These are phyloP conservation scores for Kwoniella pini DNA, from an alignment of 768 basidiomycete genomes.

Conservation along the genomic window DNA sequence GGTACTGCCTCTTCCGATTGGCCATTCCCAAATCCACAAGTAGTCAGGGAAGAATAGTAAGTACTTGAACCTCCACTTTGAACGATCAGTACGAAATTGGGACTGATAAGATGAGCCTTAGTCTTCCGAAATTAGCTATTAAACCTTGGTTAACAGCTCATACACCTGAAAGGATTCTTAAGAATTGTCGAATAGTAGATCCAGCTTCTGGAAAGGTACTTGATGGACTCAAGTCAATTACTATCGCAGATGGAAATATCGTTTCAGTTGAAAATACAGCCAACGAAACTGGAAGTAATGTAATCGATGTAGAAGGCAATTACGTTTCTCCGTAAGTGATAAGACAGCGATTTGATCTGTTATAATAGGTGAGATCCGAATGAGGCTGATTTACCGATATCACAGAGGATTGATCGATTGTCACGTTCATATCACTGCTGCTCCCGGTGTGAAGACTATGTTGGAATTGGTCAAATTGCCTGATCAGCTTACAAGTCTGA, in stretches of 20 bases:
- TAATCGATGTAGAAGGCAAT: constrained; percentile 54
- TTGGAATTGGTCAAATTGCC: constrained; percentile 48
- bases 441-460: constrained; percentile 57
- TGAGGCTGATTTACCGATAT: too few species aligned
- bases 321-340: constrained; percentile 55
- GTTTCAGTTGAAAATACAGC: constrained; percentile 19
- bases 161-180: constrained; percentile 47
- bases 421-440: constrained; percentile 58
- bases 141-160: constrained; percentile 55
- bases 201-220: constrained; percentile 46
- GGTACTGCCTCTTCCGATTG: background rate
- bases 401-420: constrained; percentile 57
- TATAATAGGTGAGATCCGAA: too few species aligned
- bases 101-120: background rate
- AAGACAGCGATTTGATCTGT: background rate
- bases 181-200: constrained; percentile 55
- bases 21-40: constrained; percentile 6
- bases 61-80: background rate
- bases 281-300: constrained; percentile 7
- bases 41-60: constrained; percentile 7
- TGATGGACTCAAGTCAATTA: constrained; percentile 43
- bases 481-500: constrained; percentile 10
- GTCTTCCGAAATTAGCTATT: constrained; percentile 57
- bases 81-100: background rate
- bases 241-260: constrained; percentile 51